Percentiles rank a stretch among this genome's conserved stretches.
Evolutionary conservation across 805 yeast genomes (phyloP).

Genomic region (Zygoascus biomembranicola): DNA sequence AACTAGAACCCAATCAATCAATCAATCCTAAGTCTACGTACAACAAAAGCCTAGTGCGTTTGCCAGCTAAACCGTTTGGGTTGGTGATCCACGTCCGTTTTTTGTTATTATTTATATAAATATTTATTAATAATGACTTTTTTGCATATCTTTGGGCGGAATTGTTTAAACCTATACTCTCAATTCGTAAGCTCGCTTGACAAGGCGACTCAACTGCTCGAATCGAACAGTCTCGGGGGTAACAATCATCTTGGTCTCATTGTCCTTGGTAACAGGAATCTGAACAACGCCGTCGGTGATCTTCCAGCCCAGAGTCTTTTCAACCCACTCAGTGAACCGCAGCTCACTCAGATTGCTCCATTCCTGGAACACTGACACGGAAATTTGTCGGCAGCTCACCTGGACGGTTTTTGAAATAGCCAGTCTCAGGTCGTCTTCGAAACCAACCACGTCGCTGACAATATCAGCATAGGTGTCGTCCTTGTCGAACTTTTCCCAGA

Average conservation of each 20-base stretch:
- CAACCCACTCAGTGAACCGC: conserved; percentile 23
- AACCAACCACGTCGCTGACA: conserved; percentile 27
- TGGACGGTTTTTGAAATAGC: conserved; percentile 26
- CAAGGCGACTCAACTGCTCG: conserved; percentile 25
- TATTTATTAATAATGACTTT: neutral
- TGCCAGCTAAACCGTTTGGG: too few species aligned
- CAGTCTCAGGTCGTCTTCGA: conserved; percentile 26
- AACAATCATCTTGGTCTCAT: conserved; percentile 23
- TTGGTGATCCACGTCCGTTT: neutral
- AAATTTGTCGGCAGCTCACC: conserved; percentile 22
- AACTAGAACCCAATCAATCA: neutral
- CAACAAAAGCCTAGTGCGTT: too few species aligned
- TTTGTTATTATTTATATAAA: neutral
- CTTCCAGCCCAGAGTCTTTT: conserved; percentile 22
- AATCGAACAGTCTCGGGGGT: conserved; percentile 22
- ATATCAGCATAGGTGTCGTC: conserved; percentile 28
- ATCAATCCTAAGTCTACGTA: too few species aligned
- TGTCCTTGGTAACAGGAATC: conserved; percentile 22
- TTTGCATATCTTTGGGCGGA: neutral
- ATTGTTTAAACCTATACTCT: conserved; percentile 1
- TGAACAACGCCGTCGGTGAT: conserved; percentile 19
- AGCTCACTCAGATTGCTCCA: conserved; percentile 25
- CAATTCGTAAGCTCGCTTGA: conserved; percentile 26
- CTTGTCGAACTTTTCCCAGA: conserved; percentile 26
- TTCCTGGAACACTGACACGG: conserved; percentile 21